Percentiles rank a stretch among this genome's conserved stretches.
Evolutionary conservation across 2,329 filamentous ascomycete species (phyloP).

Genomic region (Fusarium dimerum): DNA sequence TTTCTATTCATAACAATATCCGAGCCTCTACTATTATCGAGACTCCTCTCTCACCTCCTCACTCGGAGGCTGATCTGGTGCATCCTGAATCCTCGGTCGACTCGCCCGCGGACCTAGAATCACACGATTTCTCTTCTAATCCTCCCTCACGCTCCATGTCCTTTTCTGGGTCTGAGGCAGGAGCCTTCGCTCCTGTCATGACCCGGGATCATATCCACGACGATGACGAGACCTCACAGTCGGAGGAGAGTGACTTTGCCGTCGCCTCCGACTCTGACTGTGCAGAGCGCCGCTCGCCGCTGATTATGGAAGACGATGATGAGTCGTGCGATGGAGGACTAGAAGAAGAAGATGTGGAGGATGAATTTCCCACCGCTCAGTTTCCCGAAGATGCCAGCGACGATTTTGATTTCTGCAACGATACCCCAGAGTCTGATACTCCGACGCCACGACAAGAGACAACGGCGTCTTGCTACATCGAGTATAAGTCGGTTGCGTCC

Average conservation of each 20-base stretch:
- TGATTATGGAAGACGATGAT: slow-evolving; percentile 33
- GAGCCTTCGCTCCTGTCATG: slow-evolving; percentile 36
- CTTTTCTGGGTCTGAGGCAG: slow-evolving; percentile 53
- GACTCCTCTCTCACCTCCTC: slow-evolving; percentile 42
- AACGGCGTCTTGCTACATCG: slow-evolving; percentile 38
- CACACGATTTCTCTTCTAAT: slow-evolving; percentile 35
- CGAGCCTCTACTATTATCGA: slow-evolving; percentile 21
- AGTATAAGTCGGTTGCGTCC: slow-evolving; percentile 35
- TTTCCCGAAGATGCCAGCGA: slow-evolving; percentile 42
- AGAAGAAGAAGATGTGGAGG: slow-evolving; percentile 37
- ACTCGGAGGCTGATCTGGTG: slow-evolving; percentile 46
- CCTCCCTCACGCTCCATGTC: slow-evolving; percentile 52
- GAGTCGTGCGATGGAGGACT: slow-evolving; percentile 33
- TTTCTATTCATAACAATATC: slow-evolving; percentile 28
- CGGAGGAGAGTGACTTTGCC: slow-evolving; percentile 46
- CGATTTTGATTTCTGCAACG: slow-evolving; percentile 34
- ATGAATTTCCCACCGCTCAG: slow-evolving; percentile 42
- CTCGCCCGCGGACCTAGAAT: slow-evolving; percentile 38
- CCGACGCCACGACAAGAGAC: slow-evolving; percentile 44
- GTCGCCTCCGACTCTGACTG: slow-evolving; percentile 48
- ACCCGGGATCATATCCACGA: slow-evolving; percentile 34
- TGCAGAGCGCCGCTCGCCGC: slow-evolving; percentile 40
- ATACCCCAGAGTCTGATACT: slow-evolving; percentile 45
- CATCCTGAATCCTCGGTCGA: slow-evolving; percentile 46
- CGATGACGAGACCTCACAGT: slow-evolving; percentile 48